phyloP scores from a whole-genome alignment of 2,329 filamentous ascomycete species.

The Xylaria sp. region DNA sequence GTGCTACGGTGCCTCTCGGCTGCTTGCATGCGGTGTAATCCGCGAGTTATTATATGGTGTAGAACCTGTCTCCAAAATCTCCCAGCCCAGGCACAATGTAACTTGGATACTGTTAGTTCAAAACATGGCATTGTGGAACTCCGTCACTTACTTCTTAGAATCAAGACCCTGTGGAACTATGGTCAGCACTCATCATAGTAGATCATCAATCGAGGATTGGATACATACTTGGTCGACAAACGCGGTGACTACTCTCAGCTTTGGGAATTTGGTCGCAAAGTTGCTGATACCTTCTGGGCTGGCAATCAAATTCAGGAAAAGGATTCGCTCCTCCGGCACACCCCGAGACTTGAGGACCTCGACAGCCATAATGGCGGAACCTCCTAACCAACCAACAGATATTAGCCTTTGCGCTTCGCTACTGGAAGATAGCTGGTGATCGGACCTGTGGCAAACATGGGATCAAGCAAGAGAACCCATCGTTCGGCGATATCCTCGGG shows the following conservation, averaged over 20 bases:
- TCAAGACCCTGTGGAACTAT: slow-evolving; percentile 75
- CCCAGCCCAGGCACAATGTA: slow-evolving; percentile 95
- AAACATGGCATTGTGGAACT: slow-evolving; percentile 5
- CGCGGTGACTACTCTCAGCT: slow-evolving; percentile 89
- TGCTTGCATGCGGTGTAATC: slow-evolving; percentile 9
- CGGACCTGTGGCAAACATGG: slow-evolving; percentile 98
- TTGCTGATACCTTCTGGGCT: slow-evolving; percentile 91
- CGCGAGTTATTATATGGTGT: slow-evolving; percentile 73
- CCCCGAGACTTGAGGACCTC: slow-evolving; percentile 90
- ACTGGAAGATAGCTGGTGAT: slow-evolving; percentile 10
- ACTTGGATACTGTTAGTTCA: slow-evolving; percentile 64
- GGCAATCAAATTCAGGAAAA: slow-evolving; percentile 98
- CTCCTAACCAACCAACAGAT: slow-evolving; percentile 65
- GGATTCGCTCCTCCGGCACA: slow-evolving; percentile 92
- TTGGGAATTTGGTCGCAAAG: slow-evolving; percentile 90
- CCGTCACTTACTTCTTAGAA: slow-evolving; percentile 85
- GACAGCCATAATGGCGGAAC: slow-evolving; percentile 96
- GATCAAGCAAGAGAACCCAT: slow-evolving; percentile 94
- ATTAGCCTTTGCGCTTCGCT: slow-evolving; percentile 30
- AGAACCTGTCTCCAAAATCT: slow-evolving; percentile 96
- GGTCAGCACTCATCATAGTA: slow-evolving; percentile 42
- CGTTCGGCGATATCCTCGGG: slow-evolving; percentile 91
- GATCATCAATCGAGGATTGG: background rate
- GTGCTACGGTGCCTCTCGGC: slow-evolving; percentile 17
- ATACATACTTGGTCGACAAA: slow-evolving; percentile 82